Evolutionary conservation across 805 yeast species (phyloP).

Genomic region (Grigorovia humatica): DNA sequence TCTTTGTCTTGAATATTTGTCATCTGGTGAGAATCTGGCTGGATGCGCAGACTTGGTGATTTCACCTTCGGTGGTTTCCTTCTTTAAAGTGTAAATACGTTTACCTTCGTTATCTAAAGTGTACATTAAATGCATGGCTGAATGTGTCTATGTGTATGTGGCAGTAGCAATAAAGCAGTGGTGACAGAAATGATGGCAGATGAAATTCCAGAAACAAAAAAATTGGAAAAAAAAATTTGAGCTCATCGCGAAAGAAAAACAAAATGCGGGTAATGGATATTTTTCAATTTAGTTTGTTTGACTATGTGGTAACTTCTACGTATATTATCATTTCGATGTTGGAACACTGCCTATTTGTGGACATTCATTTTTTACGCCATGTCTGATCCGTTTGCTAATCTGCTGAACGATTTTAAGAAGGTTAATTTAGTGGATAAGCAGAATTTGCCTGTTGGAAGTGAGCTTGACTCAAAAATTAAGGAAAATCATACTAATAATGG

Average conservation of each 20-base stretch:
- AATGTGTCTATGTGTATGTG: neutral
- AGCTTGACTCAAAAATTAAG: neutral
- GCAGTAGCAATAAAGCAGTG: too few relatives aligned
- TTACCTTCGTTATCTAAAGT: conserved; percentile 90
- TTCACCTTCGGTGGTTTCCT: conserved; percentile 73
- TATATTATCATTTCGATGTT: too few relatives aligned
- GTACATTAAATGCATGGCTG: conserved; percentile 95
- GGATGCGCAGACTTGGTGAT: conserved; percentile 99
- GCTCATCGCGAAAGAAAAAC: neutral
- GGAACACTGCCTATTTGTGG: too few relatives aligned
- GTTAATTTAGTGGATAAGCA: neutral
- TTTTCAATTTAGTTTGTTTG: too few relatives aligned
- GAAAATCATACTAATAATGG: neutral
- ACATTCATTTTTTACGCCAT: conserved; percentile 1
- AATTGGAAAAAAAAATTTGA: neutral
- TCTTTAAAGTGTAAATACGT: conserved; percentile 86
- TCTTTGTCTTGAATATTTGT: conserved; percentile 98
- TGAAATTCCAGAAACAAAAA: neutral
- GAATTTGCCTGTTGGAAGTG: neutral
- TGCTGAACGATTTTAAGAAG: conserved; percentile 27
- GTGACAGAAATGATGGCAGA: too few relatives aligned
- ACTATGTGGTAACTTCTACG: too few relatives aligned
- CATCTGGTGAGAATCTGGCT: conserved; percentile 99
- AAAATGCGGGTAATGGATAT: neutral
- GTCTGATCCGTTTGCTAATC: conserved; percentile 37